These are phyloP conservation scores for Pholiota conissans DNA, from an alignment of 768 basidiomycete genomes.

Conservation along the genomic window DNA sequence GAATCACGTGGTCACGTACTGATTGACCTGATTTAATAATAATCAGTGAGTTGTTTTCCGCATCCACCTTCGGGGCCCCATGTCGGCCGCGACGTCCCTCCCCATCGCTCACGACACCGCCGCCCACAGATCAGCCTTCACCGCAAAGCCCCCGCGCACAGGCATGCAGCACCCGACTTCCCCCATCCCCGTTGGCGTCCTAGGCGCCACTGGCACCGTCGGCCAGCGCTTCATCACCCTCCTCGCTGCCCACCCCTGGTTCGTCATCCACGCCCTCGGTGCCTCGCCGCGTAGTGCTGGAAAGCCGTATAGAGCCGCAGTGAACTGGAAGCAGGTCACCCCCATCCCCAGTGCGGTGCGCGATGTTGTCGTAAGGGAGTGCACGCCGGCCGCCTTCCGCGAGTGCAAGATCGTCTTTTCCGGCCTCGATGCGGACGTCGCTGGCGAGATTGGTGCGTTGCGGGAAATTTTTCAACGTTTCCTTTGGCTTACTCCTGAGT, in stretches of 20 bases:
- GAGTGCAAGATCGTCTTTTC: constrained; percentile 91
- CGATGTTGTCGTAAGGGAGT: constrained; percentile 70
- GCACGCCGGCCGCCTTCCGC: constrained; percentile 71
- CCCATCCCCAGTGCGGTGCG: constrained; percentile 69
- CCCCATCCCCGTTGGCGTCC: constrained; percentile 61
- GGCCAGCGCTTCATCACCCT: constrained; percentile 94
- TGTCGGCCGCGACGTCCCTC: background rate
- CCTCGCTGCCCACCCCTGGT: constrained; percentile 88
- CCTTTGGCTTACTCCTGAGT: background rate
- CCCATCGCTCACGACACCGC: constrained; percentile 23
- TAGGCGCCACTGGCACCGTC: constrained; percentile 92
- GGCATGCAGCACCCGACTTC: constrained; percentile 28
- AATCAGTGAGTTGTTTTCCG: background rate
- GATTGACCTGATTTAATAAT: too few species aligned
- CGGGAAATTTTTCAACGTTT: background rate
- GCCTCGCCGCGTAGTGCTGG: constrained; percentile 89
- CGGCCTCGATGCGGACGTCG: constrained; percentile 93
- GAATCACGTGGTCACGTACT: too few species aligned
- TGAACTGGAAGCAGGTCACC: constrained; percentile 85
- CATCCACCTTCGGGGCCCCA: background rate
- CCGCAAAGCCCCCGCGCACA: constrained; percentile 33
- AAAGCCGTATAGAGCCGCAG: constrained; percentile 70
- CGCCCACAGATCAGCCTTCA: constrained; percentile 23
- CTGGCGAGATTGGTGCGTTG: constrained; percentile 85
- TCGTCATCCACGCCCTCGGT: constrained; percentile 81